Percentiles rank a stretch among this genome's conserved stretches.
Conservation (phyloP, 495 filamentous ascomycete species). For the Glarea lozoyensis region DNA sequence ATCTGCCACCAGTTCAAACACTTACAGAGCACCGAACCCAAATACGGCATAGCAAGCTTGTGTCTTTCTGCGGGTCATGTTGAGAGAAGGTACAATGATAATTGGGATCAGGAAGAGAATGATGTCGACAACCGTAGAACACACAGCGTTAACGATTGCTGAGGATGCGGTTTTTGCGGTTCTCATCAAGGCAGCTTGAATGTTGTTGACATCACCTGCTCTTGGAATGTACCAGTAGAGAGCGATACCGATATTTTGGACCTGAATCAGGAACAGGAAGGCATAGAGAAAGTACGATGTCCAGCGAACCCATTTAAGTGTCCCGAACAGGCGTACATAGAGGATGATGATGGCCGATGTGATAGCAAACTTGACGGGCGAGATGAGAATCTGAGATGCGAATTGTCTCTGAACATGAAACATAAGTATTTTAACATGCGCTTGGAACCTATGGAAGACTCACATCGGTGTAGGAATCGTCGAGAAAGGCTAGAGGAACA, state of each 20-base stretch:
- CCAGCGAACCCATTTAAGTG: not conserved
- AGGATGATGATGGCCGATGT: slow-evolving; percentile 1
- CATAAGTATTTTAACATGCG: not conserved
- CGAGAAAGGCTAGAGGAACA: not conserved
- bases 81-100: slow-evolving; percentile 1
- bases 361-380: not conserved
- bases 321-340: slow-evolving; percentile 1
- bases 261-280: not conserved
- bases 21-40: not conserved
- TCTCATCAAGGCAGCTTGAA: slow-evolving; percentile 2
- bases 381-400: slow-evolving; percentile 1
- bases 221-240: slow-evolving; percentile 1
- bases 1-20: not conserved
- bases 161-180: not conserved
- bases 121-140: not conserved
- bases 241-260: slow-evolving; percentile 1
- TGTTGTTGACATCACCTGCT: not conserved
- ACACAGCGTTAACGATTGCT: slow-evolving; percentile 1
- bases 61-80: slow-evolving; percentile 1
- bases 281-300: slow-evolving; percentile 1
- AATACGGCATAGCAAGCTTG: not conserved
- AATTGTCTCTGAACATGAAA: not conserved
- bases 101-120: slow-evolving; percentile 1
- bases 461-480: slow-evolving; percentile 1
- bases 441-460: not conserved